These are phyloP conservation scores for Davidsoniella australis DNA, from an alignment of 2,329 filamentous ascomycete genomes.

Conservation along the genomic window DNA sequence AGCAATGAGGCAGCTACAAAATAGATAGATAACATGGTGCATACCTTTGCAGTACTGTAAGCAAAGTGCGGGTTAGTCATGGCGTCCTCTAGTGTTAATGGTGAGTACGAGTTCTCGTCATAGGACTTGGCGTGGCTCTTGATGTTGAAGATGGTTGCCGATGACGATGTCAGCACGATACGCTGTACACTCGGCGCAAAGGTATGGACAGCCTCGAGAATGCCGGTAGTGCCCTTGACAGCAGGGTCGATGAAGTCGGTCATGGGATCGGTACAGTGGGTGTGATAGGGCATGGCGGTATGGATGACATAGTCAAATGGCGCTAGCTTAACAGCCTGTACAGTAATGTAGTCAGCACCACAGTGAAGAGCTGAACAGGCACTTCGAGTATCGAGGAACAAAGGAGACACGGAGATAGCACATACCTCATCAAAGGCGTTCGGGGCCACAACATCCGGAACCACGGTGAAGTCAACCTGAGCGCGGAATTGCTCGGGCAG, in stretches of 20 bases:
- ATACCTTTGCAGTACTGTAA: slow-evolving; percentile 20
- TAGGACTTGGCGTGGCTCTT: slow-evolving; percentile 19
- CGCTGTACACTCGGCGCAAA: slow-evolving; percentile 38
- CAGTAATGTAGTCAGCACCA: not conserved
- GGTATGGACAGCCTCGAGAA: slow-evolving; percentile 30
- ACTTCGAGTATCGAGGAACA: slow-evolving; percentile 21
- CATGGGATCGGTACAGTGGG: slow-evolving; percentile 36
- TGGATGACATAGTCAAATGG: slow-evolving; percentile 60
- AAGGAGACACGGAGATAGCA: slow-evolving; percentile 12
- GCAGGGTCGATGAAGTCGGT: slow-evolving; percentile 37
- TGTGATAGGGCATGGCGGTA: slow-evolving; percentile 58
- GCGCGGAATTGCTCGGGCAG: slow-evolving; percentile 16
- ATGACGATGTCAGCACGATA: slow-evolving; percentile 38
- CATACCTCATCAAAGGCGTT: slow-evolving; percentile 46
- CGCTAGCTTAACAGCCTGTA: slow-evolving; percentile 11
- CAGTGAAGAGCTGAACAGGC: not conserved
- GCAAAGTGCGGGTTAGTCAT: slow-evolving; percentile 16
- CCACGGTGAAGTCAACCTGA: slow-evolving; percentile 33
- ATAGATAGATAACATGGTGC: slow-evolving; percentile 18
- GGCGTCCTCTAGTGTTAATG: slow-evolving; percentile 17
- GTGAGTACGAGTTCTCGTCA: slow-evolving; percentile 17
- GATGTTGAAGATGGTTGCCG: slow-evolving; percentile 27
- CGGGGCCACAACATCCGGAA: slow-evolving; percentile 53
- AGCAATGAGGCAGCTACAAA: no score
- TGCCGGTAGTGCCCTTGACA: slow-evolving; percentile 32